Evolutionary conservation across 768 basidiomycete species (phyloP).

Genomic region (Mycena belliarum): DNA sequence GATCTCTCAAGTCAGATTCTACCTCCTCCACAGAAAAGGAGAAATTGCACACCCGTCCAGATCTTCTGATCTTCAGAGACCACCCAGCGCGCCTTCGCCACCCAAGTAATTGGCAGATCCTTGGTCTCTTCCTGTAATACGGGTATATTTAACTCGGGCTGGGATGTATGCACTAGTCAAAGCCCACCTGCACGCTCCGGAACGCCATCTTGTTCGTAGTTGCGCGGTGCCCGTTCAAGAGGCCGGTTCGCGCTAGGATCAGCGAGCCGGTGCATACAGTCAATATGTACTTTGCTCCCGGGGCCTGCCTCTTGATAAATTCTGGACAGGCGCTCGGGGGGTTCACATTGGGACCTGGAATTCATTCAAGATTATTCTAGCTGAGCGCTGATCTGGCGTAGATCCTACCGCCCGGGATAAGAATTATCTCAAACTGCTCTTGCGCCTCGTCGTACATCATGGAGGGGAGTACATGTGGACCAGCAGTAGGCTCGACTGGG

Average conservation of each 20-base stretch:
- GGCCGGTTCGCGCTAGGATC: slow-evolving; percentile 34
- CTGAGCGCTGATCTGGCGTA: background rate
- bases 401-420: slow-evolving; percentile 30
- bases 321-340: slow-evolving; percentile 16
- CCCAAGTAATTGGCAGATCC: slow-evolving; percentile 31
- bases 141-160: background rate
- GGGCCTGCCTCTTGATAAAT: slow-evolving; percentile 30
- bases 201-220: slow-evolving; percentile 39
- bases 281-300: slow-evolving; percentile 33
- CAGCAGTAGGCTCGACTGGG: slow-evolving; percentile 21
- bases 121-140: slow-evolving; percentile 25
- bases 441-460: slow-evolving; percentile 27
- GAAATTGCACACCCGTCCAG: slow-evolving; percentile 30
- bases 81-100: slow-evolving; percentile 40
- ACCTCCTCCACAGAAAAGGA: too few relatives aligned
- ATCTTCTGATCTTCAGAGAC: slow-evolving; percentile 36
- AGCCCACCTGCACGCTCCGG: slow-evolving; percentile 27
- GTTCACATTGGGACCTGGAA: slow-evolving; percentile 14
- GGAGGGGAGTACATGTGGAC: slow-evolving; percentile 22
- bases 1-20: background rate
- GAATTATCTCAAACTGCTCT: slow-evolving; percentile 31
- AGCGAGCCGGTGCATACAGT: slow-evolving; percentile 37
- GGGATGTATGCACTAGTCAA: background rate
- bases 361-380: background rate
- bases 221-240: slow-evolving; percentile 34